Conservation (phyloP, 2,329 filamentous ascomycete genomes). For the Talaromyces sp. region DNA sequence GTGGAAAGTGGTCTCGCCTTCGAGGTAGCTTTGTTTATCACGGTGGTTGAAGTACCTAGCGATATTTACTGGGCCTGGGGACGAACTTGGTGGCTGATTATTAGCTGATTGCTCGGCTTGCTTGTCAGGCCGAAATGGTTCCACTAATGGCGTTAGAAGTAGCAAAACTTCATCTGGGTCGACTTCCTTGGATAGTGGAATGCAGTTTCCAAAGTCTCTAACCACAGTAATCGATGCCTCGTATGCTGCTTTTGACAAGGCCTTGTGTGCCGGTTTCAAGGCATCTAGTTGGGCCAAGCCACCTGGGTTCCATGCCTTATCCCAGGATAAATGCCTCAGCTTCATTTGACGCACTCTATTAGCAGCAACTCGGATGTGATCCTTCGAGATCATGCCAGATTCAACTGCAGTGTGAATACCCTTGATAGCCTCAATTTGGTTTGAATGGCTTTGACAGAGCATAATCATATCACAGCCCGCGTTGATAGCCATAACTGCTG, state of each 20-base stretch:
- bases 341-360: constrained; percentile 10
- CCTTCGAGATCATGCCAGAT: constrained; percentile 7
- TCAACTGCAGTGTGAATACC: constrained; percentile 8
- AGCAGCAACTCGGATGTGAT: constrained; percentile 4
- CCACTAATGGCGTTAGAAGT: constrained; percentile 9
- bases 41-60: constrained; percentile 7
- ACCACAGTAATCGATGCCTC: constrained; percentile 8
- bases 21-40: constrained; percentile 5
- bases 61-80: constrained; percentile 4
- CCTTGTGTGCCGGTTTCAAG: constrained; percentile 5
- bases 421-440: constrained; percentile 9
- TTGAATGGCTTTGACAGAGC: constrained; percentile 10
- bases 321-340: constrained; percentile 8
- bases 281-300: constrained; percentile 3
- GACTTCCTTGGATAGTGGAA: constrained; percentile 7
- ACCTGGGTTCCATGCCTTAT: constrained; percentile 7
- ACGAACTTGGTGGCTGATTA: not conserved
- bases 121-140: constrained; percentile 4
- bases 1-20: constrained; percentile 9
- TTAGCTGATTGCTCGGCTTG: not conserved
- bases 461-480: constrained; percentile 11
- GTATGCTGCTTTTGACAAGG: constrained; percentile 6
- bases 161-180: constrained; percentile 6
- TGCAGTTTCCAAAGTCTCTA: not conserved
- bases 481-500: constrained; percentile 11